Evolutionary conservation across 768 basidiomycete genomes (phyloP), one percentile per base, ranked within the genome.

Genomic region (Chiua virens): DNA sequence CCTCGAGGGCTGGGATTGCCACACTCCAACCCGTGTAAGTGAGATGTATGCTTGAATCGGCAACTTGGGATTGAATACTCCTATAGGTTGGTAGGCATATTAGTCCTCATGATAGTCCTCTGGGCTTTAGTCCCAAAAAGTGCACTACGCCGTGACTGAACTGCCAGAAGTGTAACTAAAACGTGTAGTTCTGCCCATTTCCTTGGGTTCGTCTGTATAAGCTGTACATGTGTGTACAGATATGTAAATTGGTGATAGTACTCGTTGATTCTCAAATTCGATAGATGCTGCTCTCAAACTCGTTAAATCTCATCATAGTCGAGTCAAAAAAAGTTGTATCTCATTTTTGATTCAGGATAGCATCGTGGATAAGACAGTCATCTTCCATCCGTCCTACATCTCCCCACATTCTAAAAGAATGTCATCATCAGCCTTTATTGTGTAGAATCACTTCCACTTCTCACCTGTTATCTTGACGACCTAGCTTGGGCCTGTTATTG

Each of bases 401-500:
- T 83, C 81, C 20, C 80, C 81, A 45, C 81, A 82, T 61, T 82
- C 81, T 83, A 48, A 9, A 38, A 42, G 36, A 14, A 18, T 23
- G 32, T 65, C 23, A 39, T 36, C 13, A 37, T n/a, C 4, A 15
- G n/a, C 10, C 14, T 44, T 47, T 20, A n/a, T 3, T n/a, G 39
- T 15, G 20, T 30, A 8, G 2, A n/a, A 17, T 20, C 6, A 47
- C 18, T 39, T 14, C 81, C 6, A 47, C 18, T 39, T 14, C 81
- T 48, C 54, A 90, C 93, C 93, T 11, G 83, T 84, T 47, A 97
- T 89, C 70, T 92, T 94, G 11, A 94, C 92, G 3, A 80, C 80
- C 22, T n/a, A 97, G 69, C 65, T 97, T 97, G 0, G 94, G 93
- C 45, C 92, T 73, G 63, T 92, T 95, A 67, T 94, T 96, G 4